Base-by-base conservation (phyloP, 192 early-diverging fungal genomes). In the Glomus cerebriforme region DNA sequence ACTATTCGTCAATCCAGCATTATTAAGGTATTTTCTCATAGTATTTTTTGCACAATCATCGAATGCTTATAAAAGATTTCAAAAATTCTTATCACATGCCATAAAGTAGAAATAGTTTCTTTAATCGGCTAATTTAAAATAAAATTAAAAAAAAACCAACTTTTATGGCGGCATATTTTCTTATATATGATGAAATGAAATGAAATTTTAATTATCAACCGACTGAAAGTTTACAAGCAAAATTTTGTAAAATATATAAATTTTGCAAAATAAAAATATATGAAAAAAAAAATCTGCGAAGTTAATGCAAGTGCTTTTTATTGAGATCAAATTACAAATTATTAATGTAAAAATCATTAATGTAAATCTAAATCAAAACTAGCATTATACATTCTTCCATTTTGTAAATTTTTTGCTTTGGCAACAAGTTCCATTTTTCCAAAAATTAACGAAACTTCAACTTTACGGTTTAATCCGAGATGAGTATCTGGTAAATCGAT, bases 11-110 rank as follows among this genome's bases (percentile, higher is more conserved):
- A 89, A 79, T 7, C 81, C 84, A 19, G 88, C 88, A 26, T 83
- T 83, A 39, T 85, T 80, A 26, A 86, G 87, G 29, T 85, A 87
- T 35, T 85, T 83, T 54, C 88, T 77, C 84, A 88, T 87, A 5
- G 84, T 87, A 29, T 77, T 81, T 73, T 87, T 89, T 45, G 88
- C 85, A 83, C 80, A 86, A 82, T 87, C 87, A 7, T 86, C 86
- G 12, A 86, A 86, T 5, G 87, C 86, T 3, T 15, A 88, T 49
- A 86, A 87, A 7, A 88, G 24, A 32, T 59, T 24, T 29, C 24
- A 32, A 26, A 73, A 31, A 73, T 59, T 17, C 34, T 34, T 22
- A 73, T 17, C 7, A 26, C 45, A 7, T 37, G 72, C 72, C 49
- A 73, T 29, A 49, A 27, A 17, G 47, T 59, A 7, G 15, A 7